A percentile compares a stretch with the other conserved stretches of the same genome.
phyloP scores from a whole-genome alignment of 768 basidiomycete genomes.

The Auricularia heimuer region DNA sequence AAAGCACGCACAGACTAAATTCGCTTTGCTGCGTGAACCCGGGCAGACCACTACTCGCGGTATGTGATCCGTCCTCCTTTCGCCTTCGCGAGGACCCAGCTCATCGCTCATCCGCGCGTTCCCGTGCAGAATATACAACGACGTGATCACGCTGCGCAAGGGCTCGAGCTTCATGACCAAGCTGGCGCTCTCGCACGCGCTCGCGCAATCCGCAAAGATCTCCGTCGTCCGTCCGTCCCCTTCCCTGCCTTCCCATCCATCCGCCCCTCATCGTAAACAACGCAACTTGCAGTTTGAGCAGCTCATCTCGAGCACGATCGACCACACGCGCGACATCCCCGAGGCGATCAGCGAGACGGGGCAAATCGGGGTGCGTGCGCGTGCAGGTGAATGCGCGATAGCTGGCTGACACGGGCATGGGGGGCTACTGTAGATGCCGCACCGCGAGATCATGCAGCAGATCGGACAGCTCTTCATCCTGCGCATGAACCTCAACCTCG shows the following conservation, averaged over 20 bases:
- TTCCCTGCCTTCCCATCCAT: slow-evolving; percentile 2
- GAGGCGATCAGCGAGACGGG: slow-evolving; percentile 89
- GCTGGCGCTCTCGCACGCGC: slow-evolving; percentile 85
- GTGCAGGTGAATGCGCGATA: neutral
- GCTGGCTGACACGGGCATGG: slow-evolving; percentile 7
- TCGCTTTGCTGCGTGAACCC: too few species aligned
- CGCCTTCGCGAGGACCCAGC: neutral
- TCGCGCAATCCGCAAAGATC: slow-evolving; percentile 95
- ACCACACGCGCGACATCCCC: slow-evolving; percentile 93
- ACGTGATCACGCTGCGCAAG: slow-evolving; percentile 89
- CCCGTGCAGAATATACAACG: slow-evolving; percentile 75
- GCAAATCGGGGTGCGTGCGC: slow-evolving; percentile 56
- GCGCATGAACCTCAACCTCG: slow-evolving; percentile 88
- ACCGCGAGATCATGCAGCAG: slow-evolving; percentile 90
- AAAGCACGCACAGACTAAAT: too few species aligned
- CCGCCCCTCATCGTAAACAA: too few species aligned
- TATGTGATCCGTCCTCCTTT: slow-evolving; percentile 22
- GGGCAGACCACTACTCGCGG: slow-evolving; percentile 70
- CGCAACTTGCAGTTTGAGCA: slow-evolving; percentile 63
- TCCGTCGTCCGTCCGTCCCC: slow-evolving; percentile 49
- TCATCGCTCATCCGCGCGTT: slow-evolving; percentile 6
- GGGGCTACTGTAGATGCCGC: slow-evolving; percentile 21
- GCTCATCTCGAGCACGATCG: slow-evolving; percentile 84
- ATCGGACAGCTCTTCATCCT: slow-evolving; percentile 91
- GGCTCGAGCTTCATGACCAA: slow-evolving; percentile 98